Conservation (phyloP, 139 green algal genomes). For the Volvox africanus region DNA sequence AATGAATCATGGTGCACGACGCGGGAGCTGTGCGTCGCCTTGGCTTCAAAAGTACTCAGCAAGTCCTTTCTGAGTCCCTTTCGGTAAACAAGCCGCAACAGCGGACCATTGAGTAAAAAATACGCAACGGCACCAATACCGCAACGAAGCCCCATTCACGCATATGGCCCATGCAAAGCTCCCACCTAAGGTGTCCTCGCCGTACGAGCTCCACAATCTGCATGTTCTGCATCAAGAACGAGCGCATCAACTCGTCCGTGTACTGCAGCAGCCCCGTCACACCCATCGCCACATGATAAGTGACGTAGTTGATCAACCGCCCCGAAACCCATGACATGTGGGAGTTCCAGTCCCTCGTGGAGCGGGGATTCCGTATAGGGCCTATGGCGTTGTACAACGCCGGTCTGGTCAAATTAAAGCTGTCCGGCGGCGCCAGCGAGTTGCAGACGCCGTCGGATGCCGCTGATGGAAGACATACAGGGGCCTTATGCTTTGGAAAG, state of each 20-base stretch:
- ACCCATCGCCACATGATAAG: slow-evolving; percentile 28
- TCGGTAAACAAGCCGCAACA: too few relatives aligned
- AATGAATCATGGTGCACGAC: too few relatives aligned
- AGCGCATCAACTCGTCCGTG: background rate
- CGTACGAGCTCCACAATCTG: background rate
- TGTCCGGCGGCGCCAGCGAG: background rate
- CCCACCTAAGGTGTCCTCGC: background rate
- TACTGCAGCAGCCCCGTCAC: slow-evolving; percentile 41
- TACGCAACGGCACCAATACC: too few relatives aligned
- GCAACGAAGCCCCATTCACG: too few relatives aligned
- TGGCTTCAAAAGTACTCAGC: too few relatives aligned
- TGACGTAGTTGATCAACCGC: background rate
- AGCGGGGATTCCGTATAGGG: background rate
- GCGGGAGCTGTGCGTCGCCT: too few relatives aligned
- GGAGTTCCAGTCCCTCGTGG: background rate
- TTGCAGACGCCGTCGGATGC: background rate
- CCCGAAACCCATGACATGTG: background rate
- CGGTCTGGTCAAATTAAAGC: background rate
- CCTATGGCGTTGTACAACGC: slow-evolving; percentile 12
- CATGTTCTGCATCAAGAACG: background rate
- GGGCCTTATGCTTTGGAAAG: slow-evolving; percentile 34
- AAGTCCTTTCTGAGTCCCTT: too few relatives aligned
- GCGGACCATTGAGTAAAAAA: too few relatives aligned
- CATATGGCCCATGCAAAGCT: too few relatives aligned
- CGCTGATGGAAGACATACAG: slow-evolving; percentile 3